Evolutionary conservation across 78 protist genomes (phyloP).

Genomic region (Polysphondylium violaceum): DNA sequence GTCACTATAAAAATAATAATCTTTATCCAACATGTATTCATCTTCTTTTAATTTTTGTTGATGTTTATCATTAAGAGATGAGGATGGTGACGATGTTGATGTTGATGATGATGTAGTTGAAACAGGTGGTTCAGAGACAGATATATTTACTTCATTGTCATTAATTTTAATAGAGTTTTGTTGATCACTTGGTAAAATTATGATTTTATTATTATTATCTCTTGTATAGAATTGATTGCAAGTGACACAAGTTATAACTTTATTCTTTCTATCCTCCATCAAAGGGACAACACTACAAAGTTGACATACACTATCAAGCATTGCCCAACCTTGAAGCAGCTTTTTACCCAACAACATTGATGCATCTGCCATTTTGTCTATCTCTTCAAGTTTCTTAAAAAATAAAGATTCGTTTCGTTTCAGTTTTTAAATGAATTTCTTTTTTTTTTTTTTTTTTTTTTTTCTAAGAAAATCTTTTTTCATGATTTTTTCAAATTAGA

Average conservation of each 20-base stretch:
- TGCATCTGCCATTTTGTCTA: conserved; percentile 24
- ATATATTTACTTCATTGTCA: neutral
- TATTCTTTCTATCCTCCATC: conserved; percentile 60
- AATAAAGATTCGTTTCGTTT: no score
- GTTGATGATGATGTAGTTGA: neutral
- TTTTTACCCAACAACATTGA: conserved; percentile 44
- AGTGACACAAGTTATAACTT: conserved; percentile 9
- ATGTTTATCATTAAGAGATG: neutral
- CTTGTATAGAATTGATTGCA: conserved; percentile 28
- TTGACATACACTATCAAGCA: conserved; percentile 50
- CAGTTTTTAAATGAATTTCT: no score
- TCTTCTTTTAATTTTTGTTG: neutral
- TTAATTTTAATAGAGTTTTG: neutral
- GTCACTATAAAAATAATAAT: conserved; percentile 14
- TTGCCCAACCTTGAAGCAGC: conserved; percentile 54
- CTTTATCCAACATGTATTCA: no score
- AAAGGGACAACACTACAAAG: conserved; percentile 46
- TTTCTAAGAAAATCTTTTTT: no score
- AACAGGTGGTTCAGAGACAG: neutral
- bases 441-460: no score
- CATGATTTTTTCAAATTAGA: no score
- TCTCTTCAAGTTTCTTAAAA: no score
- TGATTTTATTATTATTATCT: conserved; percentile 26
- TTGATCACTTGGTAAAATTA: neutral
- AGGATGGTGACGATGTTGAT: neutral